Percentiles rank a stretch among this genome's conserved stretches.
These are phyloP conservation scores for Leccinum subtestaceum DNA, from an alignment of 768 basidiomycete species.

Conservation along the genomic window DNA sequence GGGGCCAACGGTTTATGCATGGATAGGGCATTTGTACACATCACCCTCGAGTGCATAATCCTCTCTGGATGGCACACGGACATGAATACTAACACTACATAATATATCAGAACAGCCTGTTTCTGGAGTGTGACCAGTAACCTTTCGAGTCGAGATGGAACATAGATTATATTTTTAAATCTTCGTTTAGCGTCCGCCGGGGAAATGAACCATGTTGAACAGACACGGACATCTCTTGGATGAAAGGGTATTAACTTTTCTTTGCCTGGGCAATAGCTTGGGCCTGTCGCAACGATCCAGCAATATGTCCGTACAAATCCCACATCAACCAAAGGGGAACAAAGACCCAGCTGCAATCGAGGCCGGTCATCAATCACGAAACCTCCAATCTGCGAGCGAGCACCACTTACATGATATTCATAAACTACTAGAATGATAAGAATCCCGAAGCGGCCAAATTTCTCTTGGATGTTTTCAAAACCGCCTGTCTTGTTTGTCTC, in stretches of 20 bases:
- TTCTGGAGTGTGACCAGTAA: not conserved
- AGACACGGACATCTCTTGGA: not conserved
- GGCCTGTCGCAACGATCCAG: slow-evolving; percentile 49
- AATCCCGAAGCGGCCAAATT: too few species aligned
- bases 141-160: not conserved
- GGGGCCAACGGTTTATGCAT: too few species aligned
- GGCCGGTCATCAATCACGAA: not conserved
- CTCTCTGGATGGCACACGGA: not conserved
- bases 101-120: not conserved
- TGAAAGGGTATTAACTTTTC: slow-evolving; percentile 25
- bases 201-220: not conserved
- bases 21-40: not conserved
- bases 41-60: not conserved
- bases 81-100: not conserved
- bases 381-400: not conserved
- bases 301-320: slow-evolving; percentile 73
- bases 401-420: slow-evolving; percentile 69
- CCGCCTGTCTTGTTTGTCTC: too few species aligned
- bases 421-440: slow-evolving; percentile 47
- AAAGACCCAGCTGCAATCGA: slow-evolving; percentile 64
- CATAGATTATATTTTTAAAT: not conserved
- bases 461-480: too few species aligned
- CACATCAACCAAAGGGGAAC: slow-evolving; percentile 75
- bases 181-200: not conserved
- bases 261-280: slow-evolving; percentile 37